Conservation (phyloP, 2,329 filamentous ascomycete species). For the Laburnicola sp. region DNA sequence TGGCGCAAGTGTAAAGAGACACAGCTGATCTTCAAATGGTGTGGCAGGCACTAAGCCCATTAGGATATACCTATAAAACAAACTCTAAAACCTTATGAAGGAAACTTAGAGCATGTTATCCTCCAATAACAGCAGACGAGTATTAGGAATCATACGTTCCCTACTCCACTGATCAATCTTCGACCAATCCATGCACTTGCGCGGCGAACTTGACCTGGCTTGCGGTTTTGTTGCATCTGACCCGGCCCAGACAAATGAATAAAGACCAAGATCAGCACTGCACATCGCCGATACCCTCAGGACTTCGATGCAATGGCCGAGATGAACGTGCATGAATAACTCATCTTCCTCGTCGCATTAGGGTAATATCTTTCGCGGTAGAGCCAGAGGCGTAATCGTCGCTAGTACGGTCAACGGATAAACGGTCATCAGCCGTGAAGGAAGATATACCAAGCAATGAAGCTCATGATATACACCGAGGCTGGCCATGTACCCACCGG, state of each 20-base stretch:
- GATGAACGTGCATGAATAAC: background rate
- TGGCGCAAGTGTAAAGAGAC: no score
- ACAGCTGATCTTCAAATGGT: no score
- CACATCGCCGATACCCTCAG: conserved; percentile 11
- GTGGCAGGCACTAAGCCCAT: no score
- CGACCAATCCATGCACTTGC: conserved; percentile 15
- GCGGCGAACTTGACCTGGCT: conserved; percentile 6
- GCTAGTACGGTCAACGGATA: background rate
- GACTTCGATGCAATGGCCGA: conserved; percentile 15
- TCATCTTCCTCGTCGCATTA: background rate
- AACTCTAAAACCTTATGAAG: no score
- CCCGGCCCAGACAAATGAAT: conserved; percentile 11
- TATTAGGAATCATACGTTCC: background rate
- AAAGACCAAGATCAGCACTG: conserved; percentile 9
- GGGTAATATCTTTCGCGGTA: background rate
- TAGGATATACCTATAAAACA: no score
- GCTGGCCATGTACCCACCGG: conserved; percentile 7
- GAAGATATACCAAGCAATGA: conserved; percentile 9
- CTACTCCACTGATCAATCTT: conserved; percentile 7
- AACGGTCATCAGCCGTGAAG: background rate
- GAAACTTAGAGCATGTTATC: no score
- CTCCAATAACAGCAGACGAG: no score
- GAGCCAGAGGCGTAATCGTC: background rate
- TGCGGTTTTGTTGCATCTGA: background rate
- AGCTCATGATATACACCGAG: conserved; percentile 14